Evolutionary conservation across 495 filamentous ascomycete species (phyloP).

Genomic region (Aspergillus ellipticus): DNA sequence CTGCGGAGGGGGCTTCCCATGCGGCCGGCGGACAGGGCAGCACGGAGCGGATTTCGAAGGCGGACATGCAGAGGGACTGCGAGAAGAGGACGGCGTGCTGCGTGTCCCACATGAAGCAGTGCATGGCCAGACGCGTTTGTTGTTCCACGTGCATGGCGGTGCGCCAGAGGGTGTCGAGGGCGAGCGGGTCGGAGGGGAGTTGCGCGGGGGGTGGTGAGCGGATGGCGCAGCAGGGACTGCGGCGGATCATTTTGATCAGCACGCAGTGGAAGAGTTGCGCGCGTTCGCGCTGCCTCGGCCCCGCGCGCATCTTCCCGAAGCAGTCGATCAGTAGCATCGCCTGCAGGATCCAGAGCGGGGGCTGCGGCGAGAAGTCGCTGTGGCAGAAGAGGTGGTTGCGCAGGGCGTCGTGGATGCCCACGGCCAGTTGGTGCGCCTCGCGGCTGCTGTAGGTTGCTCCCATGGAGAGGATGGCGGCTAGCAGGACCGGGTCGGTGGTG

Average conservation of each 20-base stretch:
- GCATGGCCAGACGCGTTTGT: slow-evolving; percentile 49
- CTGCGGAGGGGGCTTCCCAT: slow-evolving; percentile 50
- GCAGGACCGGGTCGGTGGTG: slow-evolving; percentile 41
- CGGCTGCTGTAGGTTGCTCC: slow-evolving; percentile 54
- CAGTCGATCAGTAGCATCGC: slow-evolving; percentile 56
- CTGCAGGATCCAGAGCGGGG: slow-evolving; percentile 52
- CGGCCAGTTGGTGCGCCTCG: slow-evolving; percentile 51
- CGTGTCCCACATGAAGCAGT: slow-evolving; percentile 59
- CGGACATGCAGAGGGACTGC: slow-evolving; percentile 56
- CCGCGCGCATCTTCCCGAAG: slow-evolving; percentile 54
- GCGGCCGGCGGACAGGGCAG: slow-evolving; percentile 43
- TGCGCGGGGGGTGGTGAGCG: slow-evolving; percentile 25
- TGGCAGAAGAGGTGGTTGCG: slow-evolving; percentile 41
- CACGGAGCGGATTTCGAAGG: slow-evolving; percentile 49
- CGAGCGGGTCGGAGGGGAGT: slow-evolving; percentile 19
- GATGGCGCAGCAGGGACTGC: slow-evolving; percentile 49
- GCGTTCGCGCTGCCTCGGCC: slow-evolving; percentile 52
- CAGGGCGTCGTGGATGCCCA: slow-evolving; percentile 48
- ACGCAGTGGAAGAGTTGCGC: slow-evolving; percentile 56
- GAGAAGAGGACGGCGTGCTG: slow-evolving; percentile 55
- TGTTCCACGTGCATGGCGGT: slow-evolving; percentile 50
- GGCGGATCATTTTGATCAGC: slow-evolving; percentile 54
- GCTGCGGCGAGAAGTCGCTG: slow-evolving; percentile 43
- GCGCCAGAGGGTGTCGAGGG: slow-evolving; percentile 42
- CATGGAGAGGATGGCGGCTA: slow-evolving; percentile 48